A percentile compares a stretch with the other conserved stretches of the same genome.
Conservation (phyloP, 768 basidiomycete species). For the Leccinum boreale region DNA sequence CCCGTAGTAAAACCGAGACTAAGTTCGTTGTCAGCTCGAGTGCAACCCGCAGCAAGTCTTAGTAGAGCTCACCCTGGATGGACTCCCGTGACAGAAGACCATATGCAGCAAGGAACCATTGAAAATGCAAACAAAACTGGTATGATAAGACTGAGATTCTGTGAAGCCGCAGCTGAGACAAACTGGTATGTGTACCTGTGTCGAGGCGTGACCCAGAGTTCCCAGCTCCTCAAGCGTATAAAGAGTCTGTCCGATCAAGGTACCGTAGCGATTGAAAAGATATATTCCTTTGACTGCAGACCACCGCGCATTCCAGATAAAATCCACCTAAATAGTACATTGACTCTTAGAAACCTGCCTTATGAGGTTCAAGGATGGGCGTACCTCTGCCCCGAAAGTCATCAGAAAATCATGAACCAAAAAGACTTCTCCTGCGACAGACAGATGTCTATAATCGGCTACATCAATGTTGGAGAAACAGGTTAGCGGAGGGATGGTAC, state of each 20-base stretch:
- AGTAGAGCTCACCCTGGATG: not conserved
- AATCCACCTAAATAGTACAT: not conserved
- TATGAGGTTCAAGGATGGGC: not conserved
- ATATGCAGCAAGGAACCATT: not conserved
- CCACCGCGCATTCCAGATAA: conserved; percentile 13
- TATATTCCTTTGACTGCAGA: conserved; percentile 10
- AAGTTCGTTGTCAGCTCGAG: not conserved
- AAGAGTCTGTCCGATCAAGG: conserved; percentile 7
- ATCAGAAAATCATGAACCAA: conserved; percentile 8
- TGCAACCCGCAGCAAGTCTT: not conserved
- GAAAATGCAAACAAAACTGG: conserved; percentile 14
- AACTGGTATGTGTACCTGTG: not conserved
- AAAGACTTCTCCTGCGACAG: conserved; percentile 2
- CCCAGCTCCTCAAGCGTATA: conserved; percentile 16
- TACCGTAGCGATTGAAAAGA: conserved; percentile 19
- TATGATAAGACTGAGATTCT: not conserved
- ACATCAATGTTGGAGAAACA: not conserved
- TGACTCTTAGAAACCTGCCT: not conserved
- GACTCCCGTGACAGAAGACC: not conserved
- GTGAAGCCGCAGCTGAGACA: not conserved
- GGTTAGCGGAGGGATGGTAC: not conserved
- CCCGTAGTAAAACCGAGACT: conserved; percentile 17
- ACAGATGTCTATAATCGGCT: not conserved
- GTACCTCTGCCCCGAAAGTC: conserved; percentile 15
- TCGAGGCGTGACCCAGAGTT: conserved; percentile 8